Evolutionary conservation across 179 eudicot genomes (phyloP).

Genomic region (Vitellaria paradoxa): DNA sequence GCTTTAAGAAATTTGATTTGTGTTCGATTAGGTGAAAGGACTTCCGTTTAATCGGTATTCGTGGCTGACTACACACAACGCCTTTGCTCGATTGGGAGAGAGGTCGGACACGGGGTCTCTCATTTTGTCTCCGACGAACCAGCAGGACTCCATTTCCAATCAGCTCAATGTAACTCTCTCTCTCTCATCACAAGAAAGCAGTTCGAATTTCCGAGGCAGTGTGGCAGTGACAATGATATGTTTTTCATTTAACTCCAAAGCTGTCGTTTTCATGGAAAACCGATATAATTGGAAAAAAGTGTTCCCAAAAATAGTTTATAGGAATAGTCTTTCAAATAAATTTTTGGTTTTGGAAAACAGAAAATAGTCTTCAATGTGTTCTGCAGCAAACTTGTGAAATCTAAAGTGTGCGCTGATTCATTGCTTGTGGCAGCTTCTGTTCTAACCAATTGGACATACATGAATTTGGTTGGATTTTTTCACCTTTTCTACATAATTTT

Average conservation of each 20-base stretch:
- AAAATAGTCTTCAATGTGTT: background rate
- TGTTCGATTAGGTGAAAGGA: slow-evolving; percentile 53
- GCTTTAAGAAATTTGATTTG: slow-evolving; percentile 8
- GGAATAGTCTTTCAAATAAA: background rate
- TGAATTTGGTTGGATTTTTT: background rate
- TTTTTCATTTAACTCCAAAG: background rate
- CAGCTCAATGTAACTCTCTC: slow-evolving; percentile 67
- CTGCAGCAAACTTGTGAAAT: too few species aligned
- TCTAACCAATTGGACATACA: background rate
- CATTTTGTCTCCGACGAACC: slow-evolving; percentile 5
- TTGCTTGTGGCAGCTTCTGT: background rate
- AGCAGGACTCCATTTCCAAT: slow-evolving; percentile 22
- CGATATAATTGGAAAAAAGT: background rate
- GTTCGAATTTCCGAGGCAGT: background rate
- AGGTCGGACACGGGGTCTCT: slow-evolving; percentile 63
- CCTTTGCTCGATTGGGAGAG: slow-evolving; percentile 72
- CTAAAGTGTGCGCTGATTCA: background rate
- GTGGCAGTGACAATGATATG: background rate
- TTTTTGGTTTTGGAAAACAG: background rate
- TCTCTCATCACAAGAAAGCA: background rate
- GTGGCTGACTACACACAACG: slow-evolving; percentile 90
- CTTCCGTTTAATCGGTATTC: slow-evolving; percentile 82
- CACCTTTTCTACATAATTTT: too few species aligned
- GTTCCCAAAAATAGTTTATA: background rate
- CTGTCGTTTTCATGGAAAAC: background rate